Evolutionary conservation across 148 eudicot genomes (phyloP), one percentile per base, ranked within the genome.

Genomic region (Vaccinium vitisidaea): DNA sequence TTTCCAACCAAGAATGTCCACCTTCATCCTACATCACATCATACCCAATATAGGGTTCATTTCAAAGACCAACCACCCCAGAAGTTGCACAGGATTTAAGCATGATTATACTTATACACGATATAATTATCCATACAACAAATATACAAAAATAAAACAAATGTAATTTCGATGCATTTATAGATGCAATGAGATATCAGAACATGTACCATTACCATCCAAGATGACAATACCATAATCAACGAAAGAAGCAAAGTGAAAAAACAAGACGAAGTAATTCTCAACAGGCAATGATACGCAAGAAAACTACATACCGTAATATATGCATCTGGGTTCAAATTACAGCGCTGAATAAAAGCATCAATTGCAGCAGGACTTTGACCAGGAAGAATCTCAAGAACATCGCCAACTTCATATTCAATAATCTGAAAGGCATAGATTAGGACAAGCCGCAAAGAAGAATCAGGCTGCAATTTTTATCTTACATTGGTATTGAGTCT

Each of bases 371-470:
- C 91, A 88, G 93, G 93, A 86, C 85, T 91, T 89, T 96, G 99
- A 83, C 95, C 88, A 59, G 99, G 98, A 52, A 96, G 95, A 84
- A 95, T 86, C 88, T 93, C 97, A 87, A 96, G 91, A 86, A 89
- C 95, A 89, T 95, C 98, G 53, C 99, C 99, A 88, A 96, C 93
- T 81, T 95, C 96, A 88, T 92, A 95, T 83, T 94, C 89, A 84
- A 93, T 89, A 73, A 85, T 82, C 99, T 96, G 90, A 84, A 79
- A 83, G 82, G 81, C 32, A 59, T 16, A 79, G 49, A 77, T 48
- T 79, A 55, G 50, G 9, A 61, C 73, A 61, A 80, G 50, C 14
- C 65, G 54, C 30, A 53, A 75, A 76, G 79, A 76, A 48, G 30
- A 48, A 81, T 81, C 39, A 58, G 53, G 71, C 12, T 32, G 71